A percentile compares a stretch with the other conserved stretches of the same genome.
Evolutionary conservation across 495 filamentous ascomycete species (phyloP).

Genomic region (Hamigera avellanea): DNA sequence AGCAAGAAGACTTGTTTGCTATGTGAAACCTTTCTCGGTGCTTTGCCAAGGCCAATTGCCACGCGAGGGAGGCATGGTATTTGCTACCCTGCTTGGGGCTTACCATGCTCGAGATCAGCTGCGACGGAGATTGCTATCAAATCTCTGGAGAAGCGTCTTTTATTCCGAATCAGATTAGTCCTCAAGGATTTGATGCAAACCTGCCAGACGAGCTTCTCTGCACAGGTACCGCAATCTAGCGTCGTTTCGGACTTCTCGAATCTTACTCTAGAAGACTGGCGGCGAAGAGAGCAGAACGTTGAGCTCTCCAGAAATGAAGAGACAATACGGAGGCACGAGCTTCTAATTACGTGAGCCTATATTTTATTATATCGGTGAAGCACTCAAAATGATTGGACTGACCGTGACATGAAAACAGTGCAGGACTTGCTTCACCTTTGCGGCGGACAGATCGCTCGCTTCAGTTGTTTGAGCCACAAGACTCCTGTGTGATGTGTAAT

Average conservation of each 20-base stretch:
- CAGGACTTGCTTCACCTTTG: background rate
- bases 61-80: background rate
- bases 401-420: background rate
- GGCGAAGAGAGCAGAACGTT: background rate
- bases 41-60: background rate
- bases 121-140: too few species aligned
- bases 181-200: too few species aligned
- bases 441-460: background rate
- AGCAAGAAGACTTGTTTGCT: constrained; percentile 4
- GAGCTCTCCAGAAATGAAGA: background rate
- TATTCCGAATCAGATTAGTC: too few species aligned
- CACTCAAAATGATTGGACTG: background rate
- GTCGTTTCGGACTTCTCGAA: background rate
- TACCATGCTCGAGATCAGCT: too few species aligned
- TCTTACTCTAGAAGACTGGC: background rate
- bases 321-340: too few species aligned
- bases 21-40: constrained; percentile 2
- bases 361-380: background rate
- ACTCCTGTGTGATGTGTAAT: background rate
- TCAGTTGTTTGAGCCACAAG: too few species aligned
- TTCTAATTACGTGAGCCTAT: background rate
- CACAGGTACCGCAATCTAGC: too few species aligned
- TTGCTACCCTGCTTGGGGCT: too few species aligned
- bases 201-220: too few species aligned
- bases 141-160: too few species aligned